Evolutionary conservation across 176 grass and related monocot genomes (phyloP), one percentile per base, ranked within the genome.

Genomic region (Stipa capillata): DNA sequence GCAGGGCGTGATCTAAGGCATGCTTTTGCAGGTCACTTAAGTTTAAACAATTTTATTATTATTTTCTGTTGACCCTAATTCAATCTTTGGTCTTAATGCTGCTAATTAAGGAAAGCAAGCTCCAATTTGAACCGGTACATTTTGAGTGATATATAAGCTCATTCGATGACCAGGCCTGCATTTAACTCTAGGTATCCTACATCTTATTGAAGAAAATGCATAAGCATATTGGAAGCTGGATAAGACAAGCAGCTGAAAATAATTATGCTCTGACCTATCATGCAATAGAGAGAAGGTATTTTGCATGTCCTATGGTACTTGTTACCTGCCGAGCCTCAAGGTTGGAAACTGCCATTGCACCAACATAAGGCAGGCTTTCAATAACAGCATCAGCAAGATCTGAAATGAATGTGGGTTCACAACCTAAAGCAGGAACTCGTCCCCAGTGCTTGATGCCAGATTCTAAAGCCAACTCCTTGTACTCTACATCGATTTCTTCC

Each of bases 301-400:
- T 44, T 71, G 16, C 51, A 72, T 80, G 14, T 20, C 45, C 21
- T 72, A 11, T 85, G 72, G 48, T 50, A 82, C 34, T 75, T 52
- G 42, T 94, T 92, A 99, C 96, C 96, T 99, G 96, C 42, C 90
- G 96, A 66, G 96, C 96, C 86, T 99, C 96, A 37, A 99, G 85
- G 89, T 94, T 99, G 51, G 96, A 99, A 83, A 94, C 90, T 75
- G 96, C 90, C 90, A 99, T 99, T 29, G 92, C 96, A 15, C 96
- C 96, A 40, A 99, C 96, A 72, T 99, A 99, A 82, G 96, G 96
- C 71, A 99, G 85, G 79, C 92, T 95, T 83, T 99, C 96, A 41
- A 94, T 91, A 83, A 91, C 88, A 40, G 92, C 92, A 80, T 94
- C 91, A 36, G 91, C 88, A 37, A 91, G 85, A 88, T 91, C 88